A percentile compares a stretch with the other conserved stretches of the same genome.
phyloP scores from a whole-genome alignment of 768 basidiomycete species.

The Leccinellum luteum region DNA sequence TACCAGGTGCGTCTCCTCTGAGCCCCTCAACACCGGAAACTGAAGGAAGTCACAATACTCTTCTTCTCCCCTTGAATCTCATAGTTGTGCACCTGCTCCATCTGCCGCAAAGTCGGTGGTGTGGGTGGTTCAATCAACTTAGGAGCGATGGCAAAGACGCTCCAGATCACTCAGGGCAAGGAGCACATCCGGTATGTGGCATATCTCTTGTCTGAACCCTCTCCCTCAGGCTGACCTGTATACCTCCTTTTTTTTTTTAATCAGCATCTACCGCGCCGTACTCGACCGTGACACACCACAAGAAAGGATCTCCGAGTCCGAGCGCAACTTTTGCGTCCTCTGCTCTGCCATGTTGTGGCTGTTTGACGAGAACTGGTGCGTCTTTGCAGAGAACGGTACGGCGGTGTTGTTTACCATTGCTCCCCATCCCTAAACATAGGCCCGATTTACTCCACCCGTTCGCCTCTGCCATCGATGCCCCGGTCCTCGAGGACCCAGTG shows the following conservation, averaged over 20 bases:
- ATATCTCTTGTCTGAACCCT: background rate
- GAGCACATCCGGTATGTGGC: slow-evolving; percentile 52
- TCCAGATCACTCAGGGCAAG: slow-evolving; percentile 50
- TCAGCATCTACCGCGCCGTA: slow-evolving; percentile 61
- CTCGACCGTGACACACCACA: slow-evolving; percentile 52
- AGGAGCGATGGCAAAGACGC: slow-evolving; percentile 50
- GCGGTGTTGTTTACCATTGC: background rate
- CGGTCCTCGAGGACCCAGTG: slow-evolving; percentile 50
- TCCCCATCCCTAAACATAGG: slow-evolving; percentile 35
- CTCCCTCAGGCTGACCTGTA: background rate
- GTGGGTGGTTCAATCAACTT: slow-evolving; percentile 64
- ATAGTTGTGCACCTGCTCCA: slow-evolving; percentile 63
- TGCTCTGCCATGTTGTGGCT: slow-evolving; percentile 70
- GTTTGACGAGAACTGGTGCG: slow-evolving; percentile 54
- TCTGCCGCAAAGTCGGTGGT: slow-evolving; percentile 71
- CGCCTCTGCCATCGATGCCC: slow-evolving; percentile 63
- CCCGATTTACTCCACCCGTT: slow-evolving; percentile 66
- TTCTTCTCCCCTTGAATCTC: background rate
- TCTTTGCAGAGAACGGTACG: background rate
- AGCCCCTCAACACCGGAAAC: no score
- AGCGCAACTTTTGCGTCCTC: slow-evolving; percentile 61
- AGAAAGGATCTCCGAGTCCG: slow-evolving; percentile 48
- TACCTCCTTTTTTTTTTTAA: no score
- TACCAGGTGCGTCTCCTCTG: slow-evolving; percentile 46
- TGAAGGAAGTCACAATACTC: background rate